Base-by-base conservation (phyloP, 2,329 filamentous ascomycete genomes). In the Fusarium austroafricanum region DNA sequence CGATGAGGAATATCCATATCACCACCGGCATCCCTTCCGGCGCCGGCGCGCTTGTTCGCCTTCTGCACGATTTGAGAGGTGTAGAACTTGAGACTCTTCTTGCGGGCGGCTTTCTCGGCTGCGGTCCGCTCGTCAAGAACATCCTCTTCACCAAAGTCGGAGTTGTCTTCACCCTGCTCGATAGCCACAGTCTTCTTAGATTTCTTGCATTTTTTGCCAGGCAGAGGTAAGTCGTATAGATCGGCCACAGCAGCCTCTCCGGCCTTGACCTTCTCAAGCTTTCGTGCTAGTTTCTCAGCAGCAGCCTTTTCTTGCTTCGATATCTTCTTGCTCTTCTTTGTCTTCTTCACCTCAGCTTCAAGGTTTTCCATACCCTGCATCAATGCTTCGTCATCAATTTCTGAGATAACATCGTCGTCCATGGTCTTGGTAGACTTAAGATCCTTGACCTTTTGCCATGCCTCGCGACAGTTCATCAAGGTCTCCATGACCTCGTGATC, bases 11-110 rank as follows among this genome's bases (percentile, higher is more conserved):
- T 86, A 79, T 96, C 93, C 71, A 87, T 85, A 76, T 96, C 93
- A 71, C 93, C 93, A 70, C 92, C 92, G 2, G 90, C 88, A 59
- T 92, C 89, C 64, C 89, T 87, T 40, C 91, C 90, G 38, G 90
- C 91, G 31, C 85, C 88, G 8, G 89, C 88, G 55, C 92, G 92
- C 77, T 93, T 94, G 82, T 93, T 97, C 57, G 93, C 89, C 81
- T 97, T 98, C 78, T 98, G 95, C 28, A 92, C 91, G 70, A 99
- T 96, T 78, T 99, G 96, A 5, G 94, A 97, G 4, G 96, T 98
- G 86, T 99, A 99, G 84, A 99, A 99, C 66, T 94, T 92, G 59
- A 99, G 87, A 68, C 89, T 93, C 84, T 96, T 97, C 85, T 96
- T 97, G 79, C 92, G 92, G 61, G 89, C 87, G 0, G 90, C 92